Base-by-base conservation (phyloP, 2,329 filamentous ascomycete genomes). In the Claviceps pazoutovae region DNA sequence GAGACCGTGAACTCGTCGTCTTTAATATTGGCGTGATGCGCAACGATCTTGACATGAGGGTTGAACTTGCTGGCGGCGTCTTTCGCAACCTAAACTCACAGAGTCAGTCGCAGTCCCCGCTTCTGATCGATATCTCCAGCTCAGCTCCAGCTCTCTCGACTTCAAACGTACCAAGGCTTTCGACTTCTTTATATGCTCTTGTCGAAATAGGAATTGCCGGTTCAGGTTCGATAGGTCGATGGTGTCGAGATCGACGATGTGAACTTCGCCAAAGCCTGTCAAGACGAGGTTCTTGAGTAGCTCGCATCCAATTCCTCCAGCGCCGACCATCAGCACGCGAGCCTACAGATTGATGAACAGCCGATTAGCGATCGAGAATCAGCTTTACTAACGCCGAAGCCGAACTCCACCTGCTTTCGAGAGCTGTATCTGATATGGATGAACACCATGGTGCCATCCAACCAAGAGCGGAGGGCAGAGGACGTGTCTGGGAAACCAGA, bases 201-300 rank as follows among this genome's bases (percentile, higher is more conserved):
- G 85, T 55, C 90, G 81, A 68, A 98, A 98, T 47, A 98, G 82
- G 62, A 98, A 98, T 67, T 98, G 93, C 51, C 93, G 86, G 62
- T 98, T 98, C 49, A 98, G 78, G 65, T 98, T 98, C 71, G 89
- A 95, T 21, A 98, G 77, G 65, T 98, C 93, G 70, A 98, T 97
- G 1, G 93, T 98, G 67, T 98, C 93, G 54, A 98, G 85, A 68
- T 98, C 93, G 59, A 98, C 88, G 46, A 97, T 84, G 67, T 95
- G 87, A 49, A 97, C 83, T 70, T 95, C 86, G 58, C 88, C 88
- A 60, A 95, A 98, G 58, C 91, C 90, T 44, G 83, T 86, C 48
- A 95, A 82, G 45, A 91, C 88, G 53, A 98, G 82, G 68, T 97
- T 95, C 75, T 98, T 98, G 57, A 98, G 80, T 7, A 98, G 78